Base-by-base conservation (phyloP, 768 basidiomycete genomes). In the Psilocybe cyanescens region DNA sequence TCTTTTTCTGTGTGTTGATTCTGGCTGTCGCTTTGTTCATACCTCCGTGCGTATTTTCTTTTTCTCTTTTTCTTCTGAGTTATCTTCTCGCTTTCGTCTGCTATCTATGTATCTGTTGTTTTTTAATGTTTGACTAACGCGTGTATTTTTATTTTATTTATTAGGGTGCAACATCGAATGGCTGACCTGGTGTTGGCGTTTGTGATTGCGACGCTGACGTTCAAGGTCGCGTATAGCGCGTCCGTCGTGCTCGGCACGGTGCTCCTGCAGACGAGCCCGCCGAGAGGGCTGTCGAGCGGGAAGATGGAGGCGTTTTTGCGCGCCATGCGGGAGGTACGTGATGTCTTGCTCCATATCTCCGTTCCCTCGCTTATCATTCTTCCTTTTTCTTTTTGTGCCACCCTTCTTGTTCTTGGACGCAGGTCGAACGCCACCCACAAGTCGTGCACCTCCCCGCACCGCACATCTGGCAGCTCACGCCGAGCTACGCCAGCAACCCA, bases 181-280 rank as follows among this genome's bases (percentile, higher is more conserved):
- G 84, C 88, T n/a, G 97, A 99, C 74, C 85, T 97, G n/a, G 73
- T 86, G n/a, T 78, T 97, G 44, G 94, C 97, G 0, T 83, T 86
- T 4, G 64, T 91, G 6, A 86, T 95, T 56, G 89, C 95, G 0
- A 70, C 89, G 9, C 76, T 92, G 14, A 97, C 95, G 3, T 92
- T 91, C 73, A 84, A 86, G 41, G 81, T 96, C 24, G 91, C 97
- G 0, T 97, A 95, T 71, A 86, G 89, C 1, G 90, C 95, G 0
- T 94, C 89, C 44, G 81, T 89, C 9, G 85, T 92, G 0, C 90
- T 97, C 11, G 97, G 94, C 2, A 87, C 89, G 6, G 89, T 95
- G 1, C 79, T 99, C 2, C 74, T 99, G 12, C 97, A 99, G 74
- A 99, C 97, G 0, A 86, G 94, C 0, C 96, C 96, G 2, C 76